Base-by-base conservation (phyloP, 805 yeast genomes). In the Hanseniaspora jakobsenii region DNA sequence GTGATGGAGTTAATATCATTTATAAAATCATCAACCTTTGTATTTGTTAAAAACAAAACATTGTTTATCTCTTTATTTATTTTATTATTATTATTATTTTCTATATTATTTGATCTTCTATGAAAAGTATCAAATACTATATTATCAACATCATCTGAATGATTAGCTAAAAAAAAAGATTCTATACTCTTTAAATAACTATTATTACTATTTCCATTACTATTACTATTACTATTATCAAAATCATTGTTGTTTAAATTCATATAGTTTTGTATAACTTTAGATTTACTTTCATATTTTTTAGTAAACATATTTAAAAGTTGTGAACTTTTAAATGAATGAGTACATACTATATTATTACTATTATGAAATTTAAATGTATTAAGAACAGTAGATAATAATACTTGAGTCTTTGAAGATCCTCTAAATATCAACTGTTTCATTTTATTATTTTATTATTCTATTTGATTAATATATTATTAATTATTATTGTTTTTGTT, bases 341-440 rank as follows among this genome's bases (percentile, higher is more conserved):
- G 37, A 34, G n/a, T 14, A 22, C 10, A 34, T 9, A 34, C 14
- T 34, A 34, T 10, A 12, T 18, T 22, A 13, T 10, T 22, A 10
- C 14, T 23, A 21, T 21, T 3, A 9, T 21, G 12, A 23, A 34
- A 34, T 18, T 22, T 18, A 14, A 18, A 7, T n/a, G 37, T 34
- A 34, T 34, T 34, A 9, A 34, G 6, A 3, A 34, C 27, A 34
- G 21, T 34, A 5, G 37, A 34, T 19, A 34, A 23, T 22, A 34
- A 34, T 21, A 34, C 22, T 22, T 34, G 37, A 14, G 37, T 22
- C 22, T 34, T 34, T n/a, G 37, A 22, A 14, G 22, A 34, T 3
- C 37, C 37, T 34, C 37, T 21, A n/a, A 28, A 34, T 9, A 34
- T 34, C 17, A 34, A 18, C n/a, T 28, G 12, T 14, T 34, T 34